Percentiles rank a stretch among this genome's conserved stretches.
Conservation (phyloP, 352 stramenopile species). For the Phytophthora parvispora region DNA sequence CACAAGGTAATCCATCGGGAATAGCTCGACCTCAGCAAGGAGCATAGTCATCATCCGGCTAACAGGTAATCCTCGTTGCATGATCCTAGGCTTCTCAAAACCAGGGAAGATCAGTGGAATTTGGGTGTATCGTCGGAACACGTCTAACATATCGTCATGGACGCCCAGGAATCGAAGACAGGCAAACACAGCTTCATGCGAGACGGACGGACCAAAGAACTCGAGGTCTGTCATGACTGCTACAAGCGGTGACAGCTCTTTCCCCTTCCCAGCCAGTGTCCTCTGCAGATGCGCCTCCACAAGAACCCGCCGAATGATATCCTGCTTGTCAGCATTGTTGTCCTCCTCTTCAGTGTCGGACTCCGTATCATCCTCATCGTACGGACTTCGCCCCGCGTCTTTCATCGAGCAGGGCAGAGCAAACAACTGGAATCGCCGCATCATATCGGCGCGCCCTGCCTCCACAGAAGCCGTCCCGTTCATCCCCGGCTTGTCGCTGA, state of each 20-base stretch:
- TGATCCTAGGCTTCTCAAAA: slow-evolving; percentile 30
- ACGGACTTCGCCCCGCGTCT: slow-evolving; percentile 9
- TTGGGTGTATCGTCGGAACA: slow-evolving; percentile 50
- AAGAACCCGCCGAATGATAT: slow-evolving; percentile 53
- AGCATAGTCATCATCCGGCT: slow-evolving; percentile 51
- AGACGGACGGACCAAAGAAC: slow-evolving; percentile 56
- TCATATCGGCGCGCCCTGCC: slow-evolving; percentile 19
- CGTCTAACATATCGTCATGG: slow-evolving; percentile 31
- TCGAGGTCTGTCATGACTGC: slow-evolving; percentile 59
- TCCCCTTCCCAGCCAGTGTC: slow-evolving; percentile 9
- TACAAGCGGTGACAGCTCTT: slow-evolving; percentile 25
- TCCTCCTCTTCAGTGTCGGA: slow-evolving; percentile 8
- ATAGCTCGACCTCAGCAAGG: slow-evolving; percentile 52
- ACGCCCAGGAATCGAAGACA: slow-evolving; percentile 50
- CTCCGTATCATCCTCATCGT: slow-evolving; percentile 24
- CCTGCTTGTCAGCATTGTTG: slow-evolving; percentile 39
- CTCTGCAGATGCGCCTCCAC: slow-evolving; percentile 44
- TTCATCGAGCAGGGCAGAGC: slow-evolving; percentile 33
- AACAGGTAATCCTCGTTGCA: slow-evolving; percentile 49
- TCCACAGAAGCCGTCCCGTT: slow-evolving; percentile 16
- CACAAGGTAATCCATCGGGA: slow-evolving; percentile 60
- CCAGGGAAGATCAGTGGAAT: slow-evolving; percentile 54
- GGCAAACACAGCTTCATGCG: slow-evolving; percentile 53
- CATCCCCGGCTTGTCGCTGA: slow-evolving; percentile 12
- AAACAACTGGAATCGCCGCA: slow-evolving; percentile 32